Evolutionary conservation across 2,329 filamentous ascomycete species (phyloP), one percentile per base, ranked within the genome.

Genomic region (Talaromyces sp.): DNA sequence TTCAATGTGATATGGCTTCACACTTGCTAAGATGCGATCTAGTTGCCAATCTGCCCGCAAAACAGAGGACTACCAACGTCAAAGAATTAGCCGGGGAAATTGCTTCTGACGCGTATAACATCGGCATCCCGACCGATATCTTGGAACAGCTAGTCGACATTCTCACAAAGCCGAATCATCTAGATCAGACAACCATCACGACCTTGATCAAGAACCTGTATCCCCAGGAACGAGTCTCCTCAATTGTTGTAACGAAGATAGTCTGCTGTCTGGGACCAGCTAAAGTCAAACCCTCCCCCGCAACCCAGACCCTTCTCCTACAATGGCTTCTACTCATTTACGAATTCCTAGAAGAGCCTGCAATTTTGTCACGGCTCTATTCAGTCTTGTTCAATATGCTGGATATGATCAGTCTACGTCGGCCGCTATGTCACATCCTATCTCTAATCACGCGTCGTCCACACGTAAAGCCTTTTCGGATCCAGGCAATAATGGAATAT

Each of bases 401-500:
- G 6, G 91, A 96, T 72, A 94, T 91, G 71, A 89, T 91, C 60
- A 90, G 87, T 66, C 85, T 93, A 66, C 85, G 90, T 84, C 90
- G 79, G 61, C 76, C 80, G 10, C 74, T 95, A 59, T 93, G 91
- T 72, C 91, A 96, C 78, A 77, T 96, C 41, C 82, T 96, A 24
- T 92, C 90, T 3, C 77, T 94, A 35, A 87, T 94, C 56, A 96
- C 92, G 54, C 84, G 91, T 64, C 87, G 92, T 64, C 92, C 88
- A 73, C 92, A 96, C 77, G 92, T 96, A 52, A 88, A 89, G 68
- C 91, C 91, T 1, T 93, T 92, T 73, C 85, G 92, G 66, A 93
- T 96, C 66, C 91, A 96, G 73, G 82, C 87, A 50, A 80, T 96
- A 5, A 81, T 85, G 72, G 83, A 84, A 66, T 70, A 84, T 22